Conservation (phyloP, 345 rosid species). For the Gossypium anomalum region DNA sequence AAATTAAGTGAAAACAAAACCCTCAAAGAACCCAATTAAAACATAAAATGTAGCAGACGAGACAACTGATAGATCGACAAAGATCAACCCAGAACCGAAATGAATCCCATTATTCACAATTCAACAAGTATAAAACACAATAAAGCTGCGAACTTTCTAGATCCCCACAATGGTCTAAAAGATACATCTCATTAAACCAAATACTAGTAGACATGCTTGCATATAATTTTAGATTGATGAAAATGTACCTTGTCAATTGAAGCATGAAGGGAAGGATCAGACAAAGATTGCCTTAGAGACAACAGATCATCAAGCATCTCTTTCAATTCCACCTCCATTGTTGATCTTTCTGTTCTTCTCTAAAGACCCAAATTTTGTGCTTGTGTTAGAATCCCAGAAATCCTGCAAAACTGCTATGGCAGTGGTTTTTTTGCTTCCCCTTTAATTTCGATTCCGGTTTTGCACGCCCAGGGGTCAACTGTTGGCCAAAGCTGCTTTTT, state of each 20-base stretch:
- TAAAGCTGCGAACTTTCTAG: not conserved
- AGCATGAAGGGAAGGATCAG: constrained; percentile 46
- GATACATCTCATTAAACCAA: not conserved
- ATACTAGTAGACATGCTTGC: not conserved
- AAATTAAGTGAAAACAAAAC: not conserved
- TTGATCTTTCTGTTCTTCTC: constrained; percentile 16
- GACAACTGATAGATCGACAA: constrained; percentile 4
- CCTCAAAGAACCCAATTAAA: not conserved
- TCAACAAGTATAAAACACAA: not conserved
- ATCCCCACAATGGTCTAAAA: not conserved
- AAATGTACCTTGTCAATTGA: constrained; percentile 57
- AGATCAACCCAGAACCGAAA: constrained; percentile 8
- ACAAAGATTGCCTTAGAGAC: constrained; percentile 46
- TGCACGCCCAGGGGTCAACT: not conserved
- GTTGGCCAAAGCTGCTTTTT: not conserved
- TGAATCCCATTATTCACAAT: not conserved
- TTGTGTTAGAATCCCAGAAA: not conserved
- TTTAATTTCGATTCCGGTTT: constrained; percentile 2
- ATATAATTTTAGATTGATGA: constrained; percentile 5
- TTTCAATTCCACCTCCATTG: constrained; percentile 72
- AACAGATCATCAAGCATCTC: constrained; percentile 58
- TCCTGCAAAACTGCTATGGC: not conserved
- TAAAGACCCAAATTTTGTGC: not conserved
- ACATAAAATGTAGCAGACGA: not conserved
- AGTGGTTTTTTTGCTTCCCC: not conserved